Percentiles rank a stretch among this genome's conserved stretches.
Evolutionary conservation across 345 rosid species (phyloP).

Genomic region (Rhodamnia rubescens): DNA sequence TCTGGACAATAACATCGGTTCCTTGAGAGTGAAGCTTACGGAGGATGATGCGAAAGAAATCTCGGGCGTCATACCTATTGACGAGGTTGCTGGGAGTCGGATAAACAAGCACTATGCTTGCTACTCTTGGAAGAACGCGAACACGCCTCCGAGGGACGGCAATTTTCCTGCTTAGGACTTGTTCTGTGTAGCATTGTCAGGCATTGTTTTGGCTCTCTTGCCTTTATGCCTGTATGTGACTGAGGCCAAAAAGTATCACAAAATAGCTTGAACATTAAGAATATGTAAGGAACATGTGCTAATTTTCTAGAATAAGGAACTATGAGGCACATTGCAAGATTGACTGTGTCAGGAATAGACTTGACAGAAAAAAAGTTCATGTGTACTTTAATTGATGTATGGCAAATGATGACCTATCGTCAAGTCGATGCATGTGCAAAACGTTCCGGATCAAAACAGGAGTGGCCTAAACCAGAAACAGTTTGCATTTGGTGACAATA

Average conservation of each 20-base stretch:
- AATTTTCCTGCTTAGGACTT: not conserved
- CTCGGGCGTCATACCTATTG: conserved; percentile 10
- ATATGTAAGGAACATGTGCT: not conserved
- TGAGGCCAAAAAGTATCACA: not conserved
- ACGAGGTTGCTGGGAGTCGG: too few species aligned
- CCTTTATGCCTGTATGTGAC: not conserved
- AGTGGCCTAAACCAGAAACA: not conserved
- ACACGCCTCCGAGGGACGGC: conserved; percentile 10
- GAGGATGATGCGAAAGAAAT: conserved; percentile 21
- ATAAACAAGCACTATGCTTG: not conserved
- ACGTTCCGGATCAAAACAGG: not conserved
- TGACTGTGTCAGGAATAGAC: not conserved
- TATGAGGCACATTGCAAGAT: not conserved
- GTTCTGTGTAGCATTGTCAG: too few species aligned
- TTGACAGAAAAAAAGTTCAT: not conserved
- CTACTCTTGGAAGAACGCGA: conserved; percentile 10
- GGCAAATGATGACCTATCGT: not conserved
- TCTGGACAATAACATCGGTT: conserved; percentile 31
- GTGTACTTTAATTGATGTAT: not conserved
- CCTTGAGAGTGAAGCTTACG: conserved; percentile 23
- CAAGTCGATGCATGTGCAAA: not conserved
- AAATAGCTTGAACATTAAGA: not conserved
- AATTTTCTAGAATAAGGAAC: not conserved
- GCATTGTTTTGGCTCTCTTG: not conserved
- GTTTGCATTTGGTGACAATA: not conserved